Percentiles rank a stretch among this genome's conserved stretches.
Conservation (phyloP, 2,329 filamentous ascomycete genomes). For the Ceratocystis albifundus region DNA sequence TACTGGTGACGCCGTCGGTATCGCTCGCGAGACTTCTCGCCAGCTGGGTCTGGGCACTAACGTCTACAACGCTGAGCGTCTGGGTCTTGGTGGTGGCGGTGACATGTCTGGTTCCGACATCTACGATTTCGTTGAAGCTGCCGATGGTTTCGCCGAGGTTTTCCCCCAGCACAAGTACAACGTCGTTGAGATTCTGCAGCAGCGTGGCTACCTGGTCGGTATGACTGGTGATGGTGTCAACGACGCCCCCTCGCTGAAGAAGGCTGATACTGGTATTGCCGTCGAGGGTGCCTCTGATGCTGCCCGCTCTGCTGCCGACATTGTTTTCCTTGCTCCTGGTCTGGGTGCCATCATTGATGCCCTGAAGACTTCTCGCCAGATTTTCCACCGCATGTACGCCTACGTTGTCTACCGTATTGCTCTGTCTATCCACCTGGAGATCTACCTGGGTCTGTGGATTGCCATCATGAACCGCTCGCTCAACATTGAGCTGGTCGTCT, state of each 20-base stretch:
- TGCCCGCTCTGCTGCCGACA: conserved; percentile 81
- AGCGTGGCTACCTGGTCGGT: conserved; percentile 84
- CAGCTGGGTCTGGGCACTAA: conserved; percentile 87
- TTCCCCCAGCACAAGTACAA: conserved; percentile 95
- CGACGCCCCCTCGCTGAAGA: conserved; percentile 84
- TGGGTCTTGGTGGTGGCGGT: conserved; percentile 79
- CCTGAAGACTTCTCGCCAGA: conserved; percentile 83
- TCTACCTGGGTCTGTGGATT: conserved; percentile 87
- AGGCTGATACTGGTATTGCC: conserved; percentile 92
- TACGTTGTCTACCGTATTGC: conserved; percentile 95
- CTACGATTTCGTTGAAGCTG: conserved; percentile 90
- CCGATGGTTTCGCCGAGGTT: conserved; percentile 88
- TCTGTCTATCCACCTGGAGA: conserved; percentile 78
- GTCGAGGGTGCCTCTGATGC: conserved; percentile 87
- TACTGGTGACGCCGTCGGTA: conserved; percentile 87
- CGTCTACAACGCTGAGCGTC: conserved; percentile 85
- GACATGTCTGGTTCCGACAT: conserved; percentile 90
- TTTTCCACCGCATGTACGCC: conserved; percentile 94
- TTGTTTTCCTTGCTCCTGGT: conserved; percentile 85
- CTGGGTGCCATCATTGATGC: conserved; percentile 87
- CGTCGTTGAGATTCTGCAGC: conserved; percentile 84
- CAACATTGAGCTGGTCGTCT: conserved; percentile 79
- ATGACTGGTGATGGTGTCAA: conserved; percentile 97
- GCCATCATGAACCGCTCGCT: conserved; percentile 73
- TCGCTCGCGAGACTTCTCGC: conserved; percentile 81